Evolutionary conservation across 2,329 filamentous ascomycete species (phyloP).

Genomic region (Neoascochyta sp.): DNA sequence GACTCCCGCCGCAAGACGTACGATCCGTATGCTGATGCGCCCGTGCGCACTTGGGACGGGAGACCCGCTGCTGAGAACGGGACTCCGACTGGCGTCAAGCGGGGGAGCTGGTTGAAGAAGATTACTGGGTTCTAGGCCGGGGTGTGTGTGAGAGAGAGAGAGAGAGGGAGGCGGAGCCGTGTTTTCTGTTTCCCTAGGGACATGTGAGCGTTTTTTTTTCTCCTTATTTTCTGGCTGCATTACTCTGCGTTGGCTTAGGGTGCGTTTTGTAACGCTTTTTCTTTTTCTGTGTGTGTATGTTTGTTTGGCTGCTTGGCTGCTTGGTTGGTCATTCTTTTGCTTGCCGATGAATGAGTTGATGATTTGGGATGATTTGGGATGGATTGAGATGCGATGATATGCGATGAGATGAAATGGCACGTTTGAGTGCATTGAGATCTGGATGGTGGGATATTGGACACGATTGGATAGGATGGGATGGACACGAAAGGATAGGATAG

Average conservation of each 20-base stretch:
- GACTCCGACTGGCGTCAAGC: conserved; percentile 31
- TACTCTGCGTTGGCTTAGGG: too few relatives aligned
- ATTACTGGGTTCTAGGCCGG: too few relatives aligned
- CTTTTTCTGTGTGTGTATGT: too few relatives aligned
- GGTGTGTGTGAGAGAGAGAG: too few relatives aligned
- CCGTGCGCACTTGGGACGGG: conserved; percentile 41
- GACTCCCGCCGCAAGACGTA: conserved; percentile 26
- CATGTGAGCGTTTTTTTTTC: background rate
- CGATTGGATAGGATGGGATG: too few relatives aligned
- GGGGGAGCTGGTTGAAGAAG: conserved; percentile 49
- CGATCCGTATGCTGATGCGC: conserved; percentile 29
- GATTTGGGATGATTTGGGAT: background rate
- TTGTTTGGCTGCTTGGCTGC: too few relatives aligned
- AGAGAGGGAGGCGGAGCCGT: background rate
- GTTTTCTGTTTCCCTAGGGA: background rate
- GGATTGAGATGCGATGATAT: background rate
- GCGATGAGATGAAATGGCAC: background rate
- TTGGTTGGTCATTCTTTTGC: too few relatives aligned
- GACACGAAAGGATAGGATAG: too few relatives aligned
- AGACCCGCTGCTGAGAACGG: conserved; percentile 33
- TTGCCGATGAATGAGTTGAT: background rate
- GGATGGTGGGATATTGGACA: too few relatives aligned
- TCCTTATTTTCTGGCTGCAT: too few relatives aligned
- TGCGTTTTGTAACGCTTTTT: too few relatives aligned
- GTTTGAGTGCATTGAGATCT: too few relatives aligned